Evolutionary conservation across 1,284 basidiomycete species (phyloP).

Genomic region (Leccinum pachyderme): DNA sequence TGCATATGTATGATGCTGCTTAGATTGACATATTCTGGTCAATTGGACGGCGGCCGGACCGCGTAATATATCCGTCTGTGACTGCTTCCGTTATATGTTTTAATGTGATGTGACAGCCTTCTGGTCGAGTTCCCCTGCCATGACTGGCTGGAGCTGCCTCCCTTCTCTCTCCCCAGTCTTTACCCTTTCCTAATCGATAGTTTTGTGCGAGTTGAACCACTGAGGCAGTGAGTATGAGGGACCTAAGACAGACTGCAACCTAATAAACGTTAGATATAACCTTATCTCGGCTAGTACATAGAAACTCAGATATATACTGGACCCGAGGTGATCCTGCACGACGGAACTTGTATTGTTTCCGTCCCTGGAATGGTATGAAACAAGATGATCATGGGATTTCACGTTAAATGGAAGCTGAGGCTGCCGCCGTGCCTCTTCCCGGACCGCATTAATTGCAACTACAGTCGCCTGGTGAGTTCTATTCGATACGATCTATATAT

Average conservation of each 20-base stretch:
- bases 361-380: slow-evolving; percentile 6
- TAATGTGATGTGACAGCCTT: neutral
- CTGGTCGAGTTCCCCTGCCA: neutral
- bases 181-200: neutral
- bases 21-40: slow-evolving; percentile 1
- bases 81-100: slow-evolving; percentile 1
- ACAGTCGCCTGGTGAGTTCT: neutral
- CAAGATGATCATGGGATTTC: neutral
- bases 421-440: neutral
- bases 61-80: neutral
- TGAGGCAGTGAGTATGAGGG: neutral
- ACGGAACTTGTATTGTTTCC: neutral
- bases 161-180: neutral
- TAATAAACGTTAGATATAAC: neutral
- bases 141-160: neutral
- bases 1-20: neutral
- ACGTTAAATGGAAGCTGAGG: neutral
- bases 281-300: slow-evolving; percentile 11
- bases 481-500: neutral
- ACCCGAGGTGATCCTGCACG: neutral
- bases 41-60: neutral
- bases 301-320: neutral
- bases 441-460: neutral
- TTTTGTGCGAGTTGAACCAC: neutral
- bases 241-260: neutral